phyloP scores from a whole-genome alignment of 371 early-diverging fungal genomes.

The Batrachochytrium dendrobatidis region DNA sequence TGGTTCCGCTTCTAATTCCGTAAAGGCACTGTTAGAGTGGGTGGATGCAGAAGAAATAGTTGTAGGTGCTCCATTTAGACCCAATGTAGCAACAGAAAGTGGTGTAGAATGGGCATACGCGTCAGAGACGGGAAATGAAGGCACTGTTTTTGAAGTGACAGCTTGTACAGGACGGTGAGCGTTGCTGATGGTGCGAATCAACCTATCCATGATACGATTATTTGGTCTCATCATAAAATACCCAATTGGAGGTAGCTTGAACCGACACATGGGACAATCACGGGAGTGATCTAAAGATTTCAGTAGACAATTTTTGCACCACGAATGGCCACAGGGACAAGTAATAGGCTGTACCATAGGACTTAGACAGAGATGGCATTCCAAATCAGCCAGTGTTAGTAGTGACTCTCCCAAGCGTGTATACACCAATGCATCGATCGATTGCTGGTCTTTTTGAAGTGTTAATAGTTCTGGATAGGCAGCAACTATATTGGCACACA shows the following conservation, averaged over 20 bases:
- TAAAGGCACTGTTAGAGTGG: background rate
- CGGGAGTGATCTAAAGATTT: conserved; percentile 38
- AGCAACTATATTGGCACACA: background rate
- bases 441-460: background rate
- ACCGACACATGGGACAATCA: conserved; percentile 43
- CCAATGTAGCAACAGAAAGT: background rate
- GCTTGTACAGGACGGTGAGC: too few species aligned
- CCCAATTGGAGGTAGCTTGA: conserved; percentile 17
- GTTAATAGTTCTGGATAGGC: too few species aligned
- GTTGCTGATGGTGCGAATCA: conserved; percentile 1
- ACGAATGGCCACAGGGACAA: conserved; percentile 61
- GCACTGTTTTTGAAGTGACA: background rate
- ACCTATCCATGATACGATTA: conserved; percentile 8
- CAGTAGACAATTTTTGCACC: conserved; percentile 54
- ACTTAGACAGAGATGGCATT: conserved; percentile 53
- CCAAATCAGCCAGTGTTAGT: conserved; percentile 35
- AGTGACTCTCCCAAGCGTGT: background rate
- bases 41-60: background rate
- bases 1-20: background rate
- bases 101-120: conserved; percentile 3
- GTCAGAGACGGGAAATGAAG: too few species aligned
- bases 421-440: background rate
- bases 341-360: conserved; percentile 54
- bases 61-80: too few species aligned
- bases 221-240: conserved; percentile 10